These are phyloP conservation scores for Pelargonium nanum DNA, from an alignment of 345 rosid genomes.

Conservation along the genomic window DNA sequence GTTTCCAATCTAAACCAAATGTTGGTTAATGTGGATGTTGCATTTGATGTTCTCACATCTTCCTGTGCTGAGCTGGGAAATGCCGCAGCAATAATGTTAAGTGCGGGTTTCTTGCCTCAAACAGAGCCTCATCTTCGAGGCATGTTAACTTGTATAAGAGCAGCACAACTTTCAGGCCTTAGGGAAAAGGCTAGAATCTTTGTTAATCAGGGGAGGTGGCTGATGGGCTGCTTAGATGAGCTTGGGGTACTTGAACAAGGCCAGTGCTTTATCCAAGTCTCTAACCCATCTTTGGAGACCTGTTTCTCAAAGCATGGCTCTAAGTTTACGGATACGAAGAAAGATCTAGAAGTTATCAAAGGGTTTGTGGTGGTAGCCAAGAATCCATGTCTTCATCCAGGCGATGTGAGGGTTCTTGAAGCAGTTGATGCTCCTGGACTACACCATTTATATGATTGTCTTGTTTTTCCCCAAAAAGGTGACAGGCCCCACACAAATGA, in stretches of 20 bases:
- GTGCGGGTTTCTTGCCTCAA: constrained; percentile 77
- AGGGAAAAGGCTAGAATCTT: constrained; percentile 82
- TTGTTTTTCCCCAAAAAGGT: constrained; percentile 88
- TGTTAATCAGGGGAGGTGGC: constrained; percentile 75
- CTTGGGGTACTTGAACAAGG: constrained; percentile 71
- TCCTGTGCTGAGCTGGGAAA: constrained; percentile 73
- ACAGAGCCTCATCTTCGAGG: constrained; percentile 75
- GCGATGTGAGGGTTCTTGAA: constrained; percentile 77
- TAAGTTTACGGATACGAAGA: constrained; percentile 41
- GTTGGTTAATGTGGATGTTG: constrained; percentile 55
- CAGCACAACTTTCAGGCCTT: constrained; percentile 78
- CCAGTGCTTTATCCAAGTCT: constrained; percentile 84
- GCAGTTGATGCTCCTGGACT: constrained; percentile 72
- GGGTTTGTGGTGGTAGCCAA: constrained; percentile 70
- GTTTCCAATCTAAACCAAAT: constrained; percentile 48
- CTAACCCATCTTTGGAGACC: constrained; percentile 55
- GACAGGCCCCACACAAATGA: constrained; percentile 81
- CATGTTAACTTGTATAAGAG: constrained; percentile 76
- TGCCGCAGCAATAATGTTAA: constrained; percentile 80
- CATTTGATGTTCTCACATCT: constrained; percentile 71
- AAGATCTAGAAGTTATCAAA: constrained; percentile 43
- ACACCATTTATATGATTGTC: constrained; percentile 70
- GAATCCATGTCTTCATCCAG: constrained; percentile 95
- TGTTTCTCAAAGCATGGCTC: constrained; percentile 77
- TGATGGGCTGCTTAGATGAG: constrained; percentile 92